These are phyloP conservation scores for Pyricularia sp. DNA, from an alignment of 2,329 filamentous ascomycete species.

Conservation along the genomic window DNA sequence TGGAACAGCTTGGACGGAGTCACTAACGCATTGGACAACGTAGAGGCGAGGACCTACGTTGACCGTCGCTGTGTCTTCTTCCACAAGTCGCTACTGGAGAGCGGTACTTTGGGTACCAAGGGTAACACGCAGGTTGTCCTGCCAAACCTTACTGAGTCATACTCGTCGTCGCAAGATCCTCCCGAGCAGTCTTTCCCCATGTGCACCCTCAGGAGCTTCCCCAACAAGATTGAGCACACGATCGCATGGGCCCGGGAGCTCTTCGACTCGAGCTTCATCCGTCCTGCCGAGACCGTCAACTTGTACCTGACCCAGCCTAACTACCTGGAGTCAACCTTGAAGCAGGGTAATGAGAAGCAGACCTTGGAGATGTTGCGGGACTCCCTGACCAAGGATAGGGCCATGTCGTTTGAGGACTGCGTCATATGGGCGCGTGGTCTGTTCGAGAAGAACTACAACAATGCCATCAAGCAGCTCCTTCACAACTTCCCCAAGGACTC, in stretches of 20 bases:
- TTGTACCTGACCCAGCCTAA: conserved; percentile 86
- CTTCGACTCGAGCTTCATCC: conserved; percentile 90
- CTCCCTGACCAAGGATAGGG: conserved; percentile 85
- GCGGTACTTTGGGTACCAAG: conserved; percentile 96
- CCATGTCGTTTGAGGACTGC: conserved; percentile 88
- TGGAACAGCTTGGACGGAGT: conserved; percentile 84
- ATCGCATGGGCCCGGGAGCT: conserved; percentile 97
- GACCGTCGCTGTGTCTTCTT: conserved; percentile 97
- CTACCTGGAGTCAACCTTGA: conserved; percentile 77
- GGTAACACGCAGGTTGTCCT: conserved; percentile 96
- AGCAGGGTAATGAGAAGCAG: conserved; percentile 91
- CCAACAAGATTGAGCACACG: conserved; percentile 96
- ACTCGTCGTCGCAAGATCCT: conserved; percentile 89
- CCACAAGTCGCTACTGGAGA: conserved; percentile 92
- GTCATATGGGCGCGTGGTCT: conserved; percentile 89
- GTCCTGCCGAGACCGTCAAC: conserved; percentile 88
- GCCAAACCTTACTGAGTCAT: conserved; percentile 87
- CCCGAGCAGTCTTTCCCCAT: conserved; percentile 98
- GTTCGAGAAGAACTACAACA: conserved; percentile 96
- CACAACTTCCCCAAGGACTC: conserved; percentile 98
- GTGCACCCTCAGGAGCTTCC: conserved; percentile 95
- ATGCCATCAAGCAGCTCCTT: conserved; percentile 88
- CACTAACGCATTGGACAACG: conserved; percentile 95
- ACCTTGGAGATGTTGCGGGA: conserved; percentile 85
- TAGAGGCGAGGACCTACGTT: conserved; percentile 93